Percentiles rank a stretch among this genome's conserved stretches.
Conservation (phyloP, 257 asterid genomes). For the Jasminum sambac region DNA sequence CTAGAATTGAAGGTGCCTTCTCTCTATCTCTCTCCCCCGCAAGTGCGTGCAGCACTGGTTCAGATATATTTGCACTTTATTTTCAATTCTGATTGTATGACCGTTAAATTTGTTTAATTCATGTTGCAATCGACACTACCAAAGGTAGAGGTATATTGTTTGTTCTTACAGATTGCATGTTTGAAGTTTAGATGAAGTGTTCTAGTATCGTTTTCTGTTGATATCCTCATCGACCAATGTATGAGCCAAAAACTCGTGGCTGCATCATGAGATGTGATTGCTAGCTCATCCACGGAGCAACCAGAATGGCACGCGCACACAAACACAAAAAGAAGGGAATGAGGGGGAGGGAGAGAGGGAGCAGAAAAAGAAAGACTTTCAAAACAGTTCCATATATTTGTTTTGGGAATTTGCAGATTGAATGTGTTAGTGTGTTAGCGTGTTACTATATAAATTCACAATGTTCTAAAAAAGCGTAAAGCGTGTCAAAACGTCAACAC, state of each 20-base stretch:
- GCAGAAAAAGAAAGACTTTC: no score
- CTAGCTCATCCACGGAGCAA: no score
- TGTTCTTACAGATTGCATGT: background rate
- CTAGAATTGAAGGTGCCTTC: conserved; percentile 34
- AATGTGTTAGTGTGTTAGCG: no score
- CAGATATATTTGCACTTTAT: background rate
- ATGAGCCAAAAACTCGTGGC: background rate
- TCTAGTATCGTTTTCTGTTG: background rate
- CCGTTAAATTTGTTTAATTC: background rate
- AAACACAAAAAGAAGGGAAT: no score
- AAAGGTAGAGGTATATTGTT: background rate
- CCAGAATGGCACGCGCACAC: no score
- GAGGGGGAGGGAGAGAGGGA: no score
- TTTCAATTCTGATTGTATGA: conserved; percentile 5
- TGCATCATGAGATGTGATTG: background rate
- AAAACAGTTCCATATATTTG: no score
- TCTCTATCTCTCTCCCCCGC: background rate
- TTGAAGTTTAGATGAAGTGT: background rate
- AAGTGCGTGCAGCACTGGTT: background rate
- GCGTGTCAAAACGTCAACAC: no score
- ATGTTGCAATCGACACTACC: conserved; percentile 9
- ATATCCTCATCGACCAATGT: background rate
- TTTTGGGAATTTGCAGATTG: no score
- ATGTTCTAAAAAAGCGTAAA: no score
- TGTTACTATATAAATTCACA: no score